phyloP scores from a whole-genome alignment of 176 grass and related monocot species.

The Ensete ventricosum region DNA sequence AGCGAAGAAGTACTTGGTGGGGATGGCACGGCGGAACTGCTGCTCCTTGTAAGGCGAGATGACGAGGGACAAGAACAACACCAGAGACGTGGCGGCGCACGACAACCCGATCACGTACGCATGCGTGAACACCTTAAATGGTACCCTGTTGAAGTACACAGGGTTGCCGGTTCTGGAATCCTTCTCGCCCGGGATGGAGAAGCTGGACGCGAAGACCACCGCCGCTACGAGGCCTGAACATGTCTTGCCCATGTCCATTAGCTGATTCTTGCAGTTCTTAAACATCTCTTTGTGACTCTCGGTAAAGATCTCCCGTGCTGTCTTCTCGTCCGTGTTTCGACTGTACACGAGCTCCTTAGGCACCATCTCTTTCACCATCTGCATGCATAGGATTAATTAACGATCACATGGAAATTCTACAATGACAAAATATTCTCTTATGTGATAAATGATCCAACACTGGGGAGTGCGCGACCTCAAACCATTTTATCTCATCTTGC shows the following conservation, averaged over 20 bases:
- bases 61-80: conserved; percentile 27
- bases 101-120: conserved; percentile 25
- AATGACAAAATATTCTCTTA: too few relatives aligned
- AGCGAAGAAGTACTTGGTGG: conserved; percentile 20
- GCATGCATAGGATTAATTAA: not conserved
- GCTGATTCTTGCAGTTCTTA: not conserved
- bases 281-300: conserved; percentile 8
- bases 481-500: conserved; percentile 22
- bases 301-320: conserved; percentile 23
- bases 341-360: conserved; percentile 8
- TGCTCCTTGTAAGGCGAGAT: conserved; percentile 21
- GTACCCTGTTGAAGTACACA: conserved; percentile 10
- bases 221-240: conserved; percentile 22
- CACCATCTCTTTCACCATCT: conserved; percentile 18
- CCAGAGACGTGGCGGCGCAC: conserved; percentile 13
- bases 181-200: conserved; percentile 34
- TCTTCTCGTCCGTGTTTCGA: conserved; percentile 6
- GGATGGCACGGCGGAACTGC: conserved; percentile 20
- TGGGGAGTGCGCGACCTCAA: conserved; percentile 10
- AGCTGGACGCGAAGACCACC: conserved; percentile 31
- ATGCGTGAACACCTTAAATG: conserved; percentile 26
- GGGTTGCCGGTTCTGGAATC: conserved; percentile 8
- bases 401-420: too few relatives aligned
- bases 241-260: conserved; percentile 22
- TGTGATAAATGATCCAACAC: too few relatives aligned